Evolutionary conservation across 768 basidiomycete genomes (phyloP).

Genomic region (Pleurotus eryngii): DNA sequence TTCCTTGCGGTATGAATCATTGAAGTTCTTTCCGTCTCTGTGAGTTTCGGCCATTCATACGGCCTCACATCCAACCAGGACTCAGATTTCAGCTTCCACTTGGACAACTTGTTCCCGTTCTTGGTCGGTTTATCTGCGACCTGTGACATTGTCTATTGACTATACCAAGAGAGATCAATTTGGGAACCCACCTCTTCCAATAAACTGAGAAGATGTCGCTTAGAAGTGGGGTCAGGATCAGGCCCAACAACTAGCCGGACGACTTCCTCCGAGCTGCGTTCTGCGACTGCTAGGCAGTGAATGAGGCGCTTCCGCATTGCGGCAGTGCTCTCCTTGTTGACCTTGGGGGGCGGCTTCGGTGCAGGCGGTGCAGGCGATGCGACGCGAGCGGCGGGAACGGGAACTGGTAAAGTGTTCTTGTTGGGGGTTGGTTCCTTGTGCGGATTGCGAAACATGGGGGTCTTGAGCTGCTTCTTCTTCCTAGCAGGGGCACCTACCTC

Average conservation of each 20-base stretch:
- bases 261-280: constrained; percentile 48
- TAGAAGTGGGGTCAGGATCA: constrained; percentile 28
- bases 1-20: constrained; percentile 52
- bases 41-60: constrained; percentile 53
- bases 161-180: background rate
- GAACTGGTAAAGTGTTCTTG: constrained; percentile 21
- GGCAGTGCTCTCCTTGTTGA: constrained; percentile 15
- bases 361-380: constrained; percentile 24
- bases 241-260: constrained; percentile 44
- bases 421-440: constrained; percentile 25
- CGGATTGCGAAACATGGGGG: constrained; percentile 37
- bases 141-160: constrained; percentile 25
- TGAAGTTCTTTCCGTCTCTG: constrained; percentile 41
- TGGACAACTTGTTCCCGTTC: constrained; percentile 32
- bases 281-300: constrained; percentile 46
- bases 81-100: constrained; percentile 52
- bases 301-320: constrained; percentile 44
- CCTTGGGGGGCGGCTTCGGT: constrained; percentile 10
- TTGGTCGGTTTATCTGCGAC: constrained; percentile 45
- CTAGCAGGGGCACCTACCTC: constrained; percentile 19
- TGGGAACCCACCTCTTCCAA: constrained; percentile 43
- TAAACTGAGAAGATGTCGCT: constrained; percentile 42
- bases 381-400: constrained; percentile 22
- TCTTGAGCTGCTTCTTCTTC: constrained; percentile 32
- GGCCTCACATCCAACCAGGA: constrained; percentile 73